phyloP scores from a whole-genome alignment of 1,139 yeast genomes.

The Fermentozyma sake region DNA sequence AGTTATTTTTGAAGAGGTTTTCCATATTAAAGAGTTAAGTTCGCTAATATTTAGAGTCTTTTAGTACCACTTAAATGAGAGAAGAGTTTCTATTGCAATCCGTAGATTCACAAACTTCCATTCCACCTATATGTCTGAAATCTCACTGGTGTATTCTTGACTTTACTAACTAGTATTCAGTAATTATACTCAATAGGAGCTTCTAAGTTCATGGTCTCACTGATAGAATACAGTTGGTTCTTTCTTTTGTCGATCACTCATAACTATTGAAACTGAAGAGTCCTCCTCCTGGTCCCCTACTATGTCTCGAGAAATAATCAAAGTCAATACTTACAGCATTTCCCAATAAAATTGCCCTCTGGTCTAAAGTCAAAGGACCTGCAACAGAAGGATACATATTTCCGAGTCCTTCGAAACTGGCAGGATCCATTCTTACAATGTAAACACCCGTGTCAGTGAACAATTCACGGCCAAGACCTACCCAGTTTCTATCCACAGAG shows the following conservation, averaged over 20 bases:
- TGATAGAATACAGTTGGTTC: too few species aligned
- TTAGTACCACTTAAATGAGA: too few species aligned
- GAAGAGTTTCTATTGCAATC: too few species aligned
- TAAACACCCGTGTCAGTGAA: conserved; percentile 95
- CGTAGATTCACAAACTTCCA: too few species aligned
- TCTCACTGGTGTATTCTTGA: too few species aligned
- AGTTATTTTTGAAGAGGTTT: too few species aligned
- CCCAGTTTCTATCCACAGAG: conserved; percentile 89
- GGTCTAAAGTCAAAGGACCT: conserved; percentile 61
- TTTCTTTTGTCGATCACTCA: too few species aligned
- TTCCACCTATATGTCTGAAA: too few species aligned
- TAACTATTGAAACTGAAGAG: conserved; percentile 27
- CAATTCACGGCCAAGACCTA: conserved; percentile 86
- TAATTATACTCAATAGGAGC: too few species aligned
- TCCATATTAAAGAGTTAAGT: too few species aligned
- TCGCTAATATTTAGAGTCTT: too few species aligned
- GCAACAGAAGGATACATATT: conserved; percentile 36
- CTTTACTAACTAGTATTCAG: neutral
- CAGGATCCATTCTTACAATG: conserved; percentile 77
- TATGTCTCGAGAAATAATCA: conserved; percentile 90
- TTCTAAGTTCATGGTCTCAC: too few species aligned
- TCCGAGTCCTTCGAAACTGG: conserved; percentile 49
- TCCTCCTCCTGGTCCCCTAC: conserved; percentile 48
- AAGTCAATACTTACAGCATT: conserved; percentile 90
- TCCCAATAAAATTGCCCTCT: conserved; percentile 80